Evolutionary conservation across 495 filamentous ascomycete species (phyloP).

Genomic region (Sordaria brevicollis): DNA sequence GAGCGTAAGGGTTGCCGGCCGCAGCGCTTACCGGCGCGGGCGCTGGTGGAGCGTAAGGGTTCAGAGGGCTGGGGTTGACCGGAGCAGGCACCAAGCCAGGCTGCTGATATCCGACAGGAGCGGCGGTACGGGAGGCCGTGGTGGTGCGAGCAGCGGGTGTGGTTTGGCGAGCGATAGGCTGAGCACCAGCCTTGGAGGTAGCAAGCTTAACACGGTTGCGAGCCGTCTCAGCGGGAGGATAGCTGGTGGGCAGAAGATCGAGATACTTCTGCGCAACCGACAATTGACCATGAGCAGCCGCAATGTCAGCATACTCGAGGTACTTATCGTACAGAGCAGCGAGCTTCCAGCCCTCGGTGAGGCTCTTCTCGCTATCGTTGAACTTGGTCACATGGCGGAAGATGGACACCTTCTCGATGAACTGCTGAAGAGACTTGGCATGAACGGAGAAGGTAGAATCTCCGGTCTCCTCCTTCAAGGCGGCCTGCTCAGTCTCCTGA

Average conservation of each 20-base stretch:
- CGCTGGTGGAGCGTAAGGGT: conserved; percentile 25
- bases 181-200: conserved; percentile 51
- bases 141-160: conserved; percentile 7
- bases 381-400: conserved; percentile 94
- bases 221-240: conserved; percentile 81
- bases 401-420: conserved; percentile 97
- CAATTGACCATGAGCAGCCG: conserved; percentile 81
- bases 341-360: conserved; percentile 80
- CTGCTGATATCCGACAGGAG: conserved; percentile 29
- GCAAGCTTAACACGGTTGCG: conserved; percentile 80
- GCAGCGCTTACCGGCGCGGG: conserved; percentile 28
- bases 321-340: conserved; percentile 86
- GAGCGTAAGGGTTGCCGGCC: conserved; percentile 52
- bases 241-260: conserved; percentile 72
- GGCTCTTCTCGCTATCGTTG: conserved; percentile 59
- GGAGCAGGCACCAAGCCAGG: conserved; percentile 19
- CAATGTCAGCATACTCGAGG: conserved; percentile 90
- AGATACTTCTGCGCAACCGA: conserved; percentile 84
- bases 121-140: conserved; percentile 20
- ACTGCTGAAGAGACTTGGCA: conserved; percentile 73
- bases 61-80: conserved; percentile 20
- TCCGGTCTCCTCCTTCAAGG: conserved; percentile 52
- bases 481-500: conserved; percentile 66
- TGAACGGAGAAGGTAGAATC: conserved; percentile 87
- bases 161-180: conserved; percentile 19